Evolutionary conservation across 2,329 filamentous ascomycete genomes (phyloP).

Genomic region (Exophiala mesophila): DNA sequence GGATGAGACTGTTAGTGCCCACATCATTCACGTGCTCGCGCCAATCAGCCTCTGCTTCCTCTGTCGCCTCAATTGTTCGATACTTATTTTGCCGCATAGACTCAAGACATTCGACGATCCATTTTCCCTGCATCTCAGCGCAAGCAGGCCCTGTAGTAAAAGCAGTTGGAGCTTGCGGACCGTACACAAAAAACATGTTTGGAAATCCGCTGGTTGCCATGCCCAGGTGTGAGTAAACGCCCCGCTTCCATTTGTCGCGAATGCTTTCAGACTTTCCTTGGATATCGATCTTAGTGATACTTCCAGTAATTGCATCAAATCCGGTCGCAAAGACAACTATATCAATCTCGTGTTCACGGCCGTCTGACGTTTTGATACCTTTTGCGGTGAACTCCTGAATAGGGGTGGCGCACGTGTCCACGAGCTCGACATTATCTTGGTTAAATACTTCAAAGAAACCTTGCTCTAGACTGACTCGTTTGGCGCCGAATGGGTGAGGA

Average conservation of each 20-base stretch:
- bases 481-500: constrained; percentile 53
- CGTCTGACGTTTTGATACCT: constrained; percentile 5
- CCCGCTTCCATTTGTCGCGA: constrained; percentile 19
- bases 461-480: constrained; percentile 46
- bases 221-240: constrained; percentile 38
- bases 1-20: no score
- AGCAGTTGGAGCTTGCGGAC: constrained; percentile 50
- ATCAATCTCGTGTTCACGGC: constrained; percentile 48
- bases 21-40: no score
- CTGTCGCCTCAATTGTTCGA: no score
- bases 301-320: constrained; percentile 40
- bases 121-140: constrained; percentile 53
- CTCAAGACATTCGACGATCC: no score
- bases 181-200: constrained; percentile 51
- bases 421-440: constrained; percentile 42
- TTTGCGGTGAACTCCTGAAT: constrained; percentile 12
- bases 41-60: no score
- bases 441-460: constrained; percentile 49
- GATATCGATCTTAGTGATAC: constrained; percentile 36
- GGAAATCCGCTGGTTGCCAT: constrained; percentile 38
- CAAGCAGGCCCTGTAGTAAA: constrained; percentile 42
- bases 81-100: no score
- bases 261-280: constrained; percentile 23
- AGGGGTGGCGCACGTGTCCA: constrained; percentile 40
- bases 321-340: constrained; percentile 41